phyloP scores from a whole-genome alignment of 306 rosid species.

The Castanea crenata region DNA sequence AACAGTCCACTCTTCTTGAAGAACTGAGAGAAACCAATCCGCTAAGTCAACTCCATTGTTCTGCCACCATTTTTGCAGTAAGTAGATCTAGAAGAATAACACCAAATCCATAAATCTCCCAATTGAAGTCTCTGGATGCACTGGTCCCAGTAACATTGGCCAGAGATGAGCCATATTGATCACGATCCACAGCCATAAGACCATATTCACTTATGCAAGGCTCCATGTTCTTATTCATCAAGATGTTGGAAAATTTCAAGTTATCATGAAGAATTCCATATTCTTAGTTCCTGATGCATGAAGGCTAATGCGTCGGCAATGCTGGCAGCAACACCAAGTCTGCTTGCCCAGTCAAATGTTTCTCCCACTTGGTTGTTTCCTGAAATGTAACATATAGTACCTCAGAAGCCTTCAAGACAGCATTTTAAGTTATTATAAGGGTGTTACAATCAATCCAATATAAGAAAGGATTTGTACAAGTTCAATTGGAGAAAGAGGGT shows the following conservation, averaged over 20 bases:
- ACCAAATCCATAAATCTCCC: constrained; percentile 69
- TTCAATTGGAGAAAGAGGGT: neutral
- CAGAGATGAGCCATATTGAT: constrained; percentile 17
- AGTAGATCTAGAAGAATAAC: constrained; percentile 83
- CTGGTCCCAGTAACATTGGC: constrained; percentile 10
- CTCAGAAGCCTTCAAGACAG: neutral
- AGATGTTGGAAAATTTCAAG: constrained; percentile 75
- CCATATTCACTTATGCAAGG: constrained; percentile 80
- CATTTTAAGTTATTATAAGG: neutral
- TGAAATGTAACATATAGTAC: constrained; percentile 30
- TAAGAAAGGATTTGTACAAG: neutral
- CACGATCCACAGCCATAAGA: constrained; percentile 27
- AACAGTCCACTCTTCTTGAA: constrained; percentile 86
- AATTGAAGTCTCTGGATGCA: constrained; percentile 29
- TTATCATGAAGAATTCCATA: constrained; percentile 71
- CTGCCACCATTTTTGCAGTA: constrained; percentile 61
- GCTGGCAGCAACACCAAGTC: constrained; percentile 53
- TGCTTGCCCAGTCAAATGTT: constrained; percentile 63
- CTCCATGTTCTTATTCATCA: constrained; percentile 67
- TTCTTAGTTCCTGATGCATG: constrained; percentile 64
- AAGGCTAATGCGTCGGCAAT: constrained; percentile 64
- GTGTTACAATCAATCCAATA: neutral
- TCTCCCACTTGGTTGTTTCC: constrained; percentile 32
- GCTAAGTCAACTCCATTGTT: constrained; percentile 60
- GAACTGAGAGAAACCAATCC: constrained; percentile 78